Evolutionary conservation across 2,329 filamentous ascomycete genomes (phyloP).

Genomic region (Rhynchosporium agropyri): DNA sequence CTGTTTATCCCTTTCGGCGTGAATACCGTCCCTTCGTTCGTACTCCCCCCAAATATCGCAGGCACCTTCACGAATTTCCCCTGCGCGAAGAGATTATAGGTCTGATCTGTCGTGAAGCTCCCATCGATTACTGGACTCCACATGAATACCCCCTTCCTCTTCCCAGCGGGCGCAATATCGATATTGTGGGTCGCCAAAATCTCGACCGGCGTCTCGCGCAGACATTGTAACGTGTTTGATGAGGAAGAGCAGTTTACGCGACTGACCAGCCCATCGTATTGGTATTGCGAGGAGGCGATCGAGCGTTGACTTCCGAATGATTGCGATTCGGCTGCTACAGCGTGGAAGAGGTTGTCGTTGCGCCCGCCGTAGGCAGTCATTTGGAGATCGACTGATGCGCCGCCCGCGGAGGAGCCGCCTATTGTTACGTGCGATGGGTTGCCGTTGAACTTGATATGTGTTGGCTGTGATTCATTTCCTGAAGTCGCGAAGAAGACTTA

Average conservation of each 20-base stretch:
- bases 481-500: conserved; percentile 32
- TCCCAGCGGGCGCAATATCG: conserved; percentile 45
- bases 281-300: conserved; percentile 52
- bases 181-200: conserved; percentile 50
- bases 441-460: conserved; percentile 57
- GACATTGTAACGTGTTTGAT: conserved; percentile 48
- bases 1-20: conserved; percentile 53
- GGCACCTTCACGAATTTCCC: conserved; percentile 58
- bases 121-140: conserved; percentile 48
- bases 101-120: conserved; percentile 53
- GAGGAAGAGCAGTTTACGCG: conserved; percentile 47
- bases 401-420: conserved; percentile 70
- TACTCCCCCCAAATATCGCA: conserved; percentile 58
- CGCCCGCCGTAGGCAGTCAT: conserved; percentile 58
- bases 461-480: no score
- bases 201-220: conserved; percentile 47
- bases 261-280: conserved; percentile 53
- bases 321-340: conserved; percentile 53
- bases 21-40: conserved; percentile 68
- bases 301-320: conserved; percentile 55
- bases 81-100: conserved; percentile 51
- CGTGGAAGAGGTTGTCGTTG: conserved; percentile 54
- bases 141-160: conserved; percentile 43
- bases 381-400: conserved; percentile 64
- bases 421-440: conserved; percentile 65